Conservation (phyloP, 805 yeast species). For the Barnettozyma pratensis region DNA sequence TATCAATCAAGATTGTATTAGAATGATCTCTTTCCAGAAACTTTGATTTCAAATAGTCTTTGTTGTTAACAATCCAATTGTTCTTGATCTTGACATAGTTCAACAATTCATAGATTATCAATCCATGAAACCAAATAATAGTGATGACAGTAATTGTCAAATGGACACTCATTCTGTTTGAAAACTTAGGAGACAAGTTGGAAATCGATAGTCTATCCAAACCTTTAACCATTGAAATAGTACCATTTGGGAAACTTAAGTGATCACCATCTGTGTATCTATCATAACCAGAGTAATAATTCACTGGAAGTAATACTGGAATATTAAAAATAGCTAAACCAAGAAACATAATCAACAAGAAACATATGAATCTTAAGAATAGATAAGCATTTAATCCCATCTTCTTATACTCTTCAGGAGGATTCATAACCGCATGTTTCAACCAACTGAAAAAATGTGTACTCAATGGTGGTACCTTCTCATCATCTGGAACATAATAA, state of each 20-base stretch:
- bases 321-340: slow-evolving; percentile 50
- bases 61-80: slow-evolving; percentile 29
- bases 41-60: slow-evolving; percentile 15
- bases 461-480: slow-evolving; percentile 34
- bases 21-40: slow-evolving; percentile 19
- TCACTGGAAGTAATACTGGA: slow-evolving; percentile 61
- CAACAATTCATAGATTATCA: slow-evolving; percentile 53
- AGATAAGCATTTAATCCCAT: slow-evolving; percentile 74
- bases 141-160: slow-evolving; percentile 52
- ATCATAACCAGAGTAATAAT: slow-evolving; percentile 32
- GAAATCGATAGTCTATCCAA: slow-evolving; percentile 70
- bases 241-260: slow-evolving; percentile 20
- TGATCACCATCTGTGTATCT: slow-evolving; percentile 16
- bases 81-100: slow-evolving; percentile 46
- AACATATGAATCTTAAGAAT: slow-evolving; percentile 55
- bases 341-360: slow-evolving; percentile 46
- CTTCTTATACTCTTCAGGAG: slow-evolving; percentile 39
- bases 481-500: slow-evolving; percentile 33
- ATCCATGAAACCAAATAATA: slow-evolving; percentile 49
- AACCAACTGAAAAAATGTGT: slow-evolving; percentile 56
- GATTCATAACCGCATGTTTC: slow-evolving; percentile 33
- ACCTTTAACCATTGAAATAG: slow-evolving; percentile 32
- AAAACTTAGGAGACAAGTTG: slow-evolving; percentile 51
- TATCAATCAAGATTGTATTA: slow-evolving; percentile 37
- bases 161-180: slow-evolving; percentile 53